Conservation (phyloP, 2,329 filamentous ascomycete genomes). For the Phialocephala subalpina region DNA sequence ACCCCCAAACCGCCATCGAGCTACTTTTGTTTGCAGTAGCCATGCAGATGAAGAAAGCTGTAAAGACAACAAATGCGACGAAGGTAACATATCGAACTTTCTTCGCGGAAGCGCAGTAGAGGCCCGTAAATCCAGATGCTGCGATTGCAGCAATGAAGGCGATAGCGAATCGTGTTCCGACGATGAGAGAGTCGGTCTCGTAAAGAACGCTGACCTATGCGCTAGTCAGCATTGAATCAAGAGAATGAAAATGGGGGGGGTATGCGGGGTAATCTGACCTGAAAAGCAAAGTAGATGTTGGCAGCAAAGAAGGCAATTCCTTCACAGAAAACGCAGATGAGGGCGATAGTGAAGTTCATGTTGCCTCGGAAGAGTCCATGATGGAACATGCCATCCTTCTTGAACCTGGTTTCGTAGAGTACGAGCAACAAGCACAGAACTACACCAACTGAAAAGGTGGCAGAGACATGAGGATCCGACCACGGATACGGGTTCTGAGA, state of each 20-base stretch:
- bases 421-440: constrained; percentile 33
- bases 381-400: constrained; percentile 51
- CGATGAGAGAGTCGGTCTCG: constrained; percentile 46
- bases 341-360: constrained; percentile 48
- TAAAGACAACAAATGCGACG: constrained; percentile 18
- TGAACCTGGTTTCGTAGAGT: constrained; percentile 47
- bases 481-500: constrained; percentile 50
- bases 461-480: constrained; percentile 47
- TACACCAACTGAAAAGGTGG: constrained; percentile 47
- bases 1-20: constrained; percentile 45
- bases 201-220: constrained; percentile 42
- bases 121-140: constrained; percentile 40
- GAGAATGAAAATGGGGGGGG: neutral
- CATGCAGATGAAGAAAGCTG: constrained; percentile 23
- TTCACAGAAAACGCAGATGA: constrained; percentile 48
- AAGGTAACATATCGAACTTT: constrained; percentile 35
- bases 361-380: constrained; percentile 48
- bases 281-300: constrained; percentile 52
- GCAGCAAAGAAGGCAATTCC: constrained; percentile 51
- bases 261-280: constrained; percentile 33
- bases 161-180: constrained; percentile 35
- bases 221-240: neutral
- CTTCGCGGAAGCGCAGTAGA: constrained; percentile 24
- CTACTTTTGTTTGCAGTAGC: constrained; percentile 42
- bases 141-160: constrained; percentile 1